A percentile compares a stretch with the other conserved stretches of the same genome.
Evolutionary conservation across 768 basidiomycete genomes (phyloP).

Genomic region (Lyophyllum decastes): DNA sequence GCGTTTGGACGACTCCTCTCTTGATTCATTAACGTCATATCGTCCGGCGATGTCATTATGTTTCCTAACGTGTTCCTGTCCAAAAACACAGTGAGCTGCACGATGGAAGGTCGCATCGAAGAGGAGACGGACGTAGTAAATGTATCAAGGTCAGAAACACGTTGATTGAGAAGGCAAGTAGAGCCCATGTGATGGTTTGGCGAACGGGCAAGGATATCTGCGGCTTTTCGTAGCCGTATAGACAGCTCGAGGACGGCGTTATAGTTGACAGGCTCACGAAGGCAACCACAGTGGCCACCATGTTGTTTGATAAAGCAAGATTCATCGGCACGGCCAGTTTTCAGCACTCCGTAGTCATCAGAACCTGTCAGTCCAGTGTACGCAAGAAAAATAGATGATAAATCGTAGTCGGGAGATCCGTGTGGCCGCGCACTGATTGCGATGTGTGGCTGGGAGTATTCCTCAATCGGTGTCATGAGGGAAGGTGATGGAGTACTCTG

Average conservation of each 20-base stretch:
- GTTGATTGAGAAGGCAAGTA: constrained; percentile 40
- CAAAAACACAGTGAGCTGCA: constrained; percentile 9
- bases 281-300: constrained; percentile 54
- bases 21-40: constrained; percentile 16
- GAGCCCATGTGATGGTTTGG: constrained; percentile 39
- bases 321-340: constrained; percentile 22
- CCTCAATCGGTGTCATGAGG: constrained; percentile 49
- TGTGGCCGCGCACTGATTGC: constrained; percentile 25
- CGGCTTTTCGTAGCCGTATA: constrained; percentile 58
- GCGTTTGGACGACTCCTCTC: constrained; percentile 14
- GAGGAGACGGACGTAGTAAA: constrained; percentile 48
- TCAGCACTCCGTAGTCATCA: constrained; percentile 22
- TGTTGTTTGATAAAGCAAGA: constrained; percentile 28
- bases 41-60: constrained; percentile 29
- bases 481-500: constrained; percentile 39
- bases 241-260: constrained; percentile 67
- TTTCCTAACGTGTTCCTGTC: constrained; percentile 44
- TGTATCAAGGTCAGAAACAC: constrained; percentile 51
- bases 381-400: constrained; percentile 41
- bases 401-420: constrained; percentile 38
- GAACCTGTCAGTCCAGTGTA: constrained; percentile 30
- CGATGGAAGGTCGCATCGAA: background rate
- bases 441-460: constrained; percentile 34
- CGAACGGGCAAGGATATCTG: constrained; percentile 52
- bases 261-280: constrained; percentile 55